Evolutionary conservation across 148 eudicot genomes (phyloP).

Genomic region (Chenopodium album): DNA sequence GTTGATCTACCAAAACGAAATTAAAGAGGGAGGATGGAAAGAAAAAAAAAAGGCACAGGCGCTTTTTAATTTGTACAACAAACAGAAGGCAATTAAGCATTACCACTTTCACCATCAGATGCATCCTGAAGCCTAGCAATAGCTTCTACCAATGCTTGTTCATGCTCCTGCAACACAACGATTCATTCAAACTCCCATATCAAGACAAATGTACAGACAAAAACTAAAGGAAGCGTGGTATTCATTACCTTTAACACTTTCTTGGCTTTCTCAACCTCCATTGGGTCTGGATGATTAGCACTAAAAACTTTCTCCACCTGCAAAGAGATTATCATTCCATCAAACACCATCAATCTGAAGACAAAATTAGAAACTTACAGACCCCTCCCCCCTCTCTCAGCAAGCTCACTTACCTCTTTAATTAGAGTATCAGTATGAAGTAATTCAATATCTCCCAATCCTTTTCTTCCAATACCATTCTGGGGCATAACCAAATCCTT

Average conservation of each 20-base stretch:
- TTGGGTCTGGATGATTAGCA: conserved; percentile 56
- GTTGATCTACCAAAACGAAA: conserved; percentile 13
- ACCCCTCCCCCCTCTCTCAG: neutral
- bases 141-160: conserved; percentile 70
- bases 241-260: conserved; percentile 63
- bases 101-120: conserved; percentile 89
- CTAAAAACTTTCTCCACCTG: conserved; percentile 68
- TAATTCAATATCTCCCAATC: conserved; percentile 55
- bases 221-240: conserved; percentile 9
- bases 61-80: conserved; percentile 31
- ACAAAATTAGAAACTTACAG: neutral
- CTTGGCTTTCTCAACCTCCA: conserved; percentile 75
- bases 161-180: conserved; percentile 64
- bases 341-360: conserved; percentile 4
- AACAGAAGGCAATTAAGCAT: conserved; percentile 36
- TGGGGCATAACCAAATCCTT: conserved; percentile 41
- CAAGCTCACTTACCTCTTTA: conserved; percentile 47
- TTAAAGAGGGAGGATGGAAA: neutral
- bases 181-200: neutral
- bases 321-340: conserved; percentile 24
- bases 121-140: conserved; percentile 76
- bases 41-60: conserved; percentile 1
- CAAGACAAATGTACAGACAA: neutral
- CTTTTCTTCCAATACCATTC: conserved; percentile 56
- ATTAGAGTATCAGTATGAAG: conserved; percentile 63